Evolutionary conservation across 495 filamentous ascomycete species (phyloP), one percentile per base, ranked within the genome.

Genomic region (Trichoderma asperelloides): DNA sequence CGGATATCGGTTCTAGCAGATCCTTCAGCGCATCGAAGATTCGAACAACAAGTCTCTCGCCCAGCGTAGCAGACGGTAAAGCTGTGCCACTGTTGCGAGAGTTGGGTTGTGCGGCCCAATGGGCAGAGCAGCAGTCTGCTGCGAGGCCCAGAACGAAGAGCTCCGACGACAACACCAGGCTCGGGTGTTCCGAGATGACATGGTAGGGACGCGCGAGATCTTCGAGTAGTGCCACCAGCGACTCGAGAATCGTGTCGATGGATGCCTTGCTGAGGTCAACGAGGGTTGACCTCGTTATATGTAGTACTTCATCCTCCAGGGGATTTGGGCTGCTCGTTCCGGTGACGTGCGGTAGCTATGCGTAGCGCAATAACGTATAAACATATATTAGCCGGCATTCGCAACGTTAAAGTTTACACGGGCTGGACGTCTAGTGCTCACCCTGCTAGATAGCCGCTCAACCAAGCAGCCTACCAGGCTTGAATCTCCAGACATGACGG

Each of bases 331-430:
- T 75, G 57, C 81, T 77, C 71, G 81, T 85, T 70, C 86, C 86
- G 66, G 86, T 88, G 67, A 85, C 82, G 73, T 87, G 84, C 45
- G 86, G 86, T 68, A 89, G 84, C 86, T 89, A 43, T 23, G 18
- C 33, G 33, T 37, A 37, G 33, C 33, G 33, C 33, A 40, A n/a
- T 16, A 12, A 2, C 23, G n/a, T 15, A 60, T 28, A 15, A 12
- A 16, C 30, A 11, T 60, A 11, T 5, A 30, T 60, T 60, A 60
- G 27, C 55, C 16, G n/a, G 27, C 45, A 25, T 51, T 45, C 27
- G 11, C 16, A 33, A 25, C 9, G 27, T 12, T 60, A 18, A 13
- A 30, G 28, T 28, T 28, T 12, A 11, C 2, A 11, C 23, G 16
- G 16, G 13, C 15, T 28, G 27, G 55, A 60, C 27, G 25, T 12